A percentile compares a stretch with the other conserved stretches of the same genome.
Evolutionary conservation across 192 early-diverging fungal species (phyloP).

Genomic region (Cladochytrium replicatum): DNA sequence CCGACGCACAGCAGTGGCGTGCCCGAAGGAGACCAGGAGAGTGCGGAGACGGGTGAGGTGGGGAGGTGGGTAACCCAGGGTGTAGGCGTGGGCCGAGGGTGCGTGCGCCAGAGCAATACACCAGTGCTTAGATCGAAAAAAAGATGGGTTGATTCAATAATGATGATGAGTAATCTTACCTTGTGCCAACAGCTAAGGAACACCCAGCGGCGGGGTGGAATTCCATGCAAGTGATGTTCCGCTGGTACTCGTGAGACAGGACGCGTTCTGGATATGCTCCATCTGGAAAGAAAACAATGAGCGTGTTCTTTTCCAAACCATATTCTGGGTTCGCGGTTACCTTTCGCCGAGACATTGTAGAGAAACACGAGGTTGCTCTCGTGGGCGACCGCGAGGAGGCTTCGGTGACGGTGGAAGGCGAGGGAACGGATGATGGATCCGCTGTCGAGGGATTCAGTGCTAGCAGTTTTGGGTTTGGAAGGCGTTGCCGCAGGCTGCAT

Average conservation of each 20-base stretch:
- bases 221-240: constrained; percentile 28
- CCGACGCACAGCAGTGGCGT: constrained; percentile 18
- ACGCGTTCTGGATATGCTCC: too few relatives aligned
- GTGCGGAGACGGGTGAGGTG: constrained; percentile 15
- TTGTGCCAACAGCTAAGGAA: constrained; percentile 29
- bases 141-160: neutral
- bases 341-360: constrained; percentile 46
- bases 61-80: constrained; percentile 14
- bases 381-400: constrained; percentile 54
- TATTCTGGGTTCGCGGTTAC: constrained; percentile 27
- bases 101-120: constrained; percentile 29
- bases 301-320: too few relatives aligned
- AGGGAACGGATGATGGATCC: constrained; percentile 30
- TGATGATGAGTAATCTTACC: constrained; percentile 4
- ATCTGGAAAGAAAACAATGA: too few relatives aligned
- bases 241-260: constrained; percentile 17
- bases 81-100: constrained; percentile 17
- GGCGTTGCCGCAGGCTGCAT: too few relatives aligned
- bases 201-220: constrained; percentile 17
- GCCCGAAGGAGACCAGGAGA: constrained; percentile 33
- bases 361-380: constrained; percentile 48
- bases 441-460: too few relatives aligned
- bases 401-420: constrained; percentile 61
- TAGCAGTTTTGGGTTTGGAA: too few relatives aligned
- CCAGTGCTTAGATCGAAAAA: constrained; percentile 12